These are phyloP conservation scores for Phytophthora melonis DNA, from an alignment of 352 stramenopile genomes.

Conservation along the genomic window DNA sequence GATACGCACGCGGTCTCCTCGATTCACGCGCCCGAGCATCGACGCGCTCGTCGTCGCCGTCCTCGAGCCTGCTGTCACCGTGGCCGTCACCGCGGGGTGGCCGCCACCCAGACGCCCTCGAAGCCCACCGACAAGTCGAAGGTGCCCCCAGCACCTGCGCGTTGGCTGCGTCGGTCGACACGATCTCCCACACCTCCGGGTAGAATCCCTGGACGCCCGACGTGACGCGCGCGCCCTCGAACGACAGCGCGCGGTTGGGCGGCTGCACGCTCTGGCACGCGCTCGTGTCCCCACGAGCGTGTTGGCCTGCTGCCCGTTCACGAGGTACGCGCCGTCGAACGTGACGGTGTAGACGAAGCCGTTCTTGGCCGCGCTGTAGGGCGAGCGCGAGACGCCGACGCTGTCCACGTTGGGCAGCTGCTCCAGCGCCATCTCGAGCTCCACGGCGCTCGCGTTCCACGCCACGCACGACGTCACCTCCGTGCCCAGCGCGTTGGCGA, in stretches of 20 bases:
- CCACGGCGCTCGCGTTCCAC: conserved; percentile 75
- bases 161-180: conserved; percentile 45
- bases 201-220: conserved; percentile 55
- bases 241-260: conserved; percentile 59
- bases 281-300: conserved; percentile 51
- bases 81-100: conserved; percentile 47
- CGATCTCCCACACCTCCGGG: conserved; percentile 75
- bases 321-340: conserved; percentile 74
- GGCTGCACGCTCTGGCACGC: conserved; percentile 53
- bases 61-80: conserved; percentile 58
- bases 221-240: conserved; percentile 52
- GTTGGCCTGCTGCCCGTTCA: conserved; percentile 63
- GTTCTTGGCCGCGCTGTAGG: conserved; percentile 53
- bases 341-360: conserved; percentile 77
- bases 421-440: conserved; percentile 78
- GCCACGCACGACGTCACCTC: conserved; percentile 61
- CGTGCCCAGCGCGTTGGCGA: conserved; percentile 46
- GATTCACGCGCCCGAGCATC: conserved; percentile 77
- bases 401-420: conserved; percentile 73
- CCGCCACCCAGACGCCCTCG: conserved; percentile 55
- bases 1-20: conserved; percentile 68
- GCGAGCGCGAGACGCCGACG: conserved; percentile 65
- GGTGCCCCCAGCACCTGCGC: conserved; percentile 51
- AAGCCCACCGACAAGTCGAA: conserved; percentile 85
- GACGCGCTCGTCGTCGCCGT: conserved; percentile 49